Conservation (phyloP, 2,329 filamentous ascomycete genomes). For the Ophiostoma quercus region DNA sequence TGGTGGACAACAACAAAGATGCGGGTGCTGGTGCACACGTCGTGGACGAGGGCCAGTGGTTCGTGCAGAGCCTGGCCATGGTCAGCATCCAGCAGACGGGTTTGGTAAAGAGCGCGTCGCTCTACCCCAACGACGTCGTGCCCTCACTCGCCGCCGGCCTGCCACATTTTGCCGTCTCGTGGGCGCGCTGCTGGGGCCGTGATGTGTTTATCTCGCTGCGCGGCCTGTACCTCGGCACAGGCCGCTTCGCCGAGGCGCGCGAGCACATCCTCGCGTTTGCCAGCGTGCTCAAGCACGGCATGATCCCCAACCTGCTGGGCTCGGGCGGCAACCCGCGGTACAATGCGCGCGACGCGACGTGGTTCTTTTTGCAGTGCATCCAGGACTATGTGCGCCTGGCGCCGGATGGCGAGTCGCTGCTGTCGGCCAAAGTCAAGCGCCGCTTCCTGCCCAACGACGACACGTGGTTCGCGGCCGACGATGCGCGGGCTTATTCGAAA, state of each 20-base stretch:
- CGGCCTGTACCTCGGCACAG: constrained; percentile 85
- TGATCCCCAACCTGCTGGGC: constrained; percentile 92
- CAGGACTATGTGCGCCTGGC: constrained; percentile 85
- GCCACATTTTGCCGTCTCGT: constrained; percentile 88
- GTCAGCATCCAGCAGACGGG: constrained; percentile 90
- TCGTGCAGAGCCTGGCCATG: constrained; percentile 82
- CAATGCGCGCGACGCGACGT: constrained; percentile 92
- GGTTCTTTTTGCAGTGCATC: constrained; percentile 96
- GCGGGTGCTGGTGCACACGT: not conserved
- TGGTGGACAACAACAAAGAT: constrained; percentile 57
- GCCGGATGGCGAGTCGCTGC: constrained; percentile 66
- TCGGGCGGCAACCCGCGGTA: constrained; percentile 83
- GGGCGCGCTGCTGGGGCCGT: constrained; percentile 95
- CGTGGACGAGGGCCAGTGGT: constrained; percentile 75
- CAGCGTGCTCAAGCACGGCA: constrained; percentile 93
- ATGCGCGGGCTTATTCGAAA: constrained; percentile 77
- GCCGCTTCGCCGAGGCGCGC: constrained; percentile 79
- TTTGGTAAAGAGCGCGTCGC: constrained; percentile 79
- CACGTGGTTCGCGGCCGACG: constrained; percentile 81
- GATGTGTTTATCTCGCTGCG: constrained; percentile 95
- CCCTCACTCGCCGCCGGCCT: constrained; percentile 86
- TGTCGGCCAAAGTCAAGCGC: constrained; percentile 72
- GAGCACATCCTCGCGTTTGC: constrained; percentile 94
- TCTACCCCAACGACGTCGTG: constrained; percentile 80
- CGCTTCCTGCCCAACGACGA: constrained; percentile 95